Base-by-base conservation (phyloP, 306 rosid genomes). In the Begonia peltatifolia region DNA sequence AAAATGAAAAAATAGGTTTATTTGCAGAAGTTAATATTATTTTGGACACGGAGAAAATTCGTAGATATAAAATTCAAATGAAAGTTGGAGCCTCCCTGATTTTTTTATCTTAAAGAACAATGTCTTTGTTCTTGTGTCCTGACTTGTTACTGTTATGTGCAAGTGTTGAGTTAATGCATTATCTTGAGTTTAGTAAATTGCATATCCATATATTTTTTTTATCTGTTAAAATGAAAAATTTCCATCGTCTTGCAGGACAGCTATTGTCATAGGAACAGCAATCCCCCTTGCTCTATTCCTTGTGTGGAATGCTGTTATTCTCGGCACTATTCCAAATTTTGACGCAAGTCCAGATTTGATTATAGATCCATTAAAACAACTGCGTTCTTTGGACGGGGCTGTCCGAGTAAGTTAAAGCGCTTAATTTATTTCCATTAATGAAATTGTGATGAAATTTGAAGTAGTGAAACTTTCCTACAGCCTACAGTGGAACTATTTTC, bases 271-370 rank as follows among this genome's bases (percentile, higher is more conserved):
- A 18, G 95, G 93, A 30, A 82, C 92, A 41, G 80, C 72, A 15
- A 79, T 85, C 57, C 87, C 92, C 38, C 84, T 86, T 56, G 59
- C 60, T 59, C 62, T 86, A 55, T 86, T 86, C 68, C 83, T 82
- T 20, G 66, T 82, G 23, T 86, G 95, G 95, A 63, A 82, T 75
- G 95, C 72, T 51, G 93, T 86, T 66, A 79, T 86, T 56, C 68
- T 82, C 2, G 95, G 95, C 65, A 73, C 81, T 64, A 54, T 77
- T 53, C 56, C 79, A 30, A 70, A 52, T 72, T 69, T 48, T 60
- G 77, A 68, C 16, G 61, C 66, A 67, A 74, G 82, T 11, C 47
- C 82, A 15, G 72, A 63, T 57, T 47, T 54, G 51, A 52, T 76
- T 15, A 16, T 59, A 18, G 95, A 85, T 47, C 93, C 95, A n/a